Evolutionary conservation across 2,329 filamentous ascomycete genomes (phyloP).

Genomic region (Colletotrichum magnum): DNA sequence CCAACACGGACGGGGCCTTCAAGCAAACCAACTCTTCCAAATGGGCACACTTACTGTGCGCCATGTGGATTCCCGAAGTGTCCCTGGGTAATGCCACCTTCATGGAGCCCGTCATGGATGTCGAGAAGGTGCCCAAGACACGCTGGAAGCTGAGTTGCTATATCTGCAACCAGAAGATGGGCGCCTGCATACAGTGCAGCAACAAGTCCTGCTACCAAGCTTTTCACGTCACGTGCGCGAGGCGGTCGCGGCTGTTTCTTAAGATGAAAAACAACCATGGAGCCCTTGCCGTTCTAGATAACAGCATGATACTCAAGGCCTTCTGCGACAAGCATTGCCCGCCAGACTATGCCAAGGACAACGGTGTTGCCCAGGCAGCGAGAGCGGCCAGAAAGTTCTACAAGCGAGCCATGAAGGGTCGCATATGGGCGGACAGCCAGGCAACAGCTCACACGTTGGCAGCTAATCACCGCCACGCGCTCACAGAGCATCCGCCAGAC

Average conservation of each 20-base stretch:
- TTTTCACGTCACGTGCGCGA: conserved; percentile 96
- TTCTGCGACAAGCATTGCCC: conserved; percentile 98
- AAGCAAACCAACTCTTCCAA: conserved; percentile 97
- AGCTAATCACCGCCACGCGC: conserved; percentile 75
- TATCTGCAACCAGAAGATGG: conserved; percentile 97
- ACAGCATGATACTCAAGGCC: conserved; percentile 88
- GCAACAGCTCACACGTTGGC: conserved; percentile 85
- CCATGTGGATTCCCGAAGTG: conserved; percentile 98
- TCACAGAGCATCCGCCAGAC: conserved; percentile 80
- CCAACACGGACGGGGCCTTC: conserved; percentile 97
- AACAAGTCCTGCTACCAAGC: conserved; percentile 98
- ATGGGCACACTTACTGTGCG: conserved; percentile 96
- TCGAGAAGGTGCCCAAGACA: conserved; percentile 96
- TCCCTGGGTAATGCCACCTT: conserved; percentile 95
- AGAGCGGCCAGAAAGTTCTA: conserved; percentile 91
- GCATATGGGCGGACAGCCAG: conserved; percentile 93
- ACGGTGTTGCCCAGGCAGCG: conserved; percentile 85
- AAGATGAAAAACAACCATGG: conserved; percentile 97
- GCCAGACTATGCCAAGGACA: conserved; percentile 87
- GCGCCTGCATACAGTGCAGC: conserved; percentile 96
- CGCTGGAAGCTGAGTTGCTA: conserved; percentile 96
- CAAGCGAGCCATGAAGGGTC: conserved; percentile 87
- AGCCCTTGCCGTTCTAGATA: conserved; percentile 81
- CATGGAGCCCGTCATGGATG: conserved; percentile 98
- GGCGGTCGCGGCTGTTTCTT: conserved; percentile 87